Evolutionary conservation across 345 rosid species (phyloP).

Genomic region (Ceriops tagal): DNA sequence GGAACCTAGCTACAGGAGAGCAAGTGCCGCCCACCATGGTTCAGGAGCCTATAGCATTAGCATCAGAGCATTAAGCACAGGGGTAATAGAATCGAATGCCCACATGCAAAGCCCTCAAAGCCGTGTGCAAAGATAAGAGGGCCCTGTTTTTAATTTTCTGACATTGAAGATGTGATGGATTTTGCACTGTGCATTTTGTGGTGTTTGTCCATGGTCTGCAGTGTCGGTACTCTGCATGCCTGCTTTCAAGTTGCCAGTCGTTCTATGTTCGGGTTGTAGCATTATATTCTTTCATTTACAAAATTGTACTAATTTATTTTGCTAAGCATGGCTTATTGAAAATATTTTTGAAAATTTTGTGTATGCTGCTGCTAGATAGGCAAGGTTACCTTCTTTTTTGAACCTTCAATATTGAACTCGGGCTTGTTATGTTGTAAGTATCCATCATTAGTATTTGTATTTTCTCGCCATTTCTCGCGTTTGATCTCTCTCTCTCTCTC

Average conservation of each 20-base stretch:
- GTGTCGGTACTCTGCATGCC: constrained; percentile 38
- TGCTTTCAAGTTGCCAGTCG: constrained; percentile 37
- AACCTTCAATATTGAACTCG: constrained; percentile 23
- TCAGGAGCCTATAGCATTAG: constrained; percentile 36
- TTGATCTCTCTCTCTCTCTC: no score
- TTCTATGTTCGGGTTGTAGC: constrained; percentile 36
- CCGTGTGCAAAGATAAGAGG: constrained; percentile 31
- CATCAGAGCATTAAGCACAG: constrained; percentile 31
- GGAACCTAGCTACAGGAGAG: constrained; percentile 27
- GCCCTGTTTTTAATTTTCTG: constrained; percentile 23
- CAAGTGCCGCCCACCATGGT: constrained; percentile 32
- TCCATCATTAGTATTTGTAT: not conserved
- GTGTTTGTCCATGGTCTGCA: constrained; percentile 34
- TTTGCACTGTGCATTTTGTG: constrained; percentile 29
- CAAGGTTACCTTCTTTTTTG: constrained; percentile 9
- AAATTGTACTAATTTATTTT: constrained; percentile 31
- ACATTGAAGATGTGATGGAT: constrained; percentile 24
- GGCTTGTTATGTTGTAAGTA: constrained; percentile 13
- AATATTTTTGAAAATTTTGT: constrained; percentile 35
- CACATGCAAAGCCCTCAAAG: constrained; percentile 19
- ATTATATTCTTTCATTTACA: constrained; percentile 22
- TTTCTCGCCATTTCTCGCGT: not conserved
- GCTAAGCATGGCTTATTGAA: constrained; percentile 28
- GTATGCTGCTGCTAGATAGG: constrained; percentile 23
- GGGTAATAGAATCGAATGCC: constrained; percentile 20